Evolutionary conservation across 805 yeast genomes (phyloP), one percentile per base, ranked within the genome.

Genomic region (Kodamaea kaohsiungensis): DNA sequence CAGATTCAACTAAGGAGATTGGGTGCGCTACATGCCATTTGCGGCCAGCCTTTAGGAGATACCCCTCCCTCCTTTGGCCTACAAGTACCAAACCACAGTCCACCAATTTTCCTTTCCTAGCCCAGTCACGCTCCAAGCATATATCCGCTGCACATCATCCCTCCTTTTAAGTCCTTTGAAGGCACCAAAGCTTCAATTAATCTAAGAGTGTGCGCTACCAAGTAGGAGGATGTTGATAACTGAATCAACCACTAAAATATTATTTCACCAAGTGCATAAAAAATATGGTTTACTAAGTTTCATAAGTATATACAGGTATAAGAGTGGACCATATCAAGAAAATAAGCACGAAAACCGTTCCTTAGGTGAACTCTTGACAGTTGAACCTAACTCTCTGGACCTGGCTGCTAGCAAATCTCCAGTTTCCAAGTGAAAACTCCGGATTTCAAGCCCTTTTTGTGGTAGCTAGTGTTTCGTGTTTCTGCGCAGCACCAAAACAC

Each of bases 121-220:
- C 17, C 17, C 4, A 40, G 25, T 40, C 45, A 40, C 18, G 45
- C 45, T 22, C 45, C 19, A 40, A 22, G 45, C 45, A 40, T 40
- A 40, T 16, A 16, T 40, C 45, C 45, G 45, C 45, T 40, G 45
- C 45, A 40, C 45, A 40, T 40, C 19, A 40, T 16, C 22, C 45
- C 17, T 19, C 19, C 45, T 17, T 39, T 39, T 15, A 3, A 22
- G 25, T 37, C 43, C 15, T 40, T n/a, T 40, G 45, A 16, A 19
- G 45, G 45, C 19, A 40, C 45, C 45, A 16, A 16, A 12, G 17
- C 25, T 22, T 22, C 25, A 22, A 22, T 22, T 40, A 3, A 12
- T 30, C 13, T 30, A 5, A 10, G 5, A 19, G n/a, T 7, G 43
- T 7, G 45, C 45, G 45, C 45, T 40, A 40, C 45, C 45, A 40